Base-by-base conservation (phyloP, 805 yeast species). In the Suhomyces vadensis region DNA sequence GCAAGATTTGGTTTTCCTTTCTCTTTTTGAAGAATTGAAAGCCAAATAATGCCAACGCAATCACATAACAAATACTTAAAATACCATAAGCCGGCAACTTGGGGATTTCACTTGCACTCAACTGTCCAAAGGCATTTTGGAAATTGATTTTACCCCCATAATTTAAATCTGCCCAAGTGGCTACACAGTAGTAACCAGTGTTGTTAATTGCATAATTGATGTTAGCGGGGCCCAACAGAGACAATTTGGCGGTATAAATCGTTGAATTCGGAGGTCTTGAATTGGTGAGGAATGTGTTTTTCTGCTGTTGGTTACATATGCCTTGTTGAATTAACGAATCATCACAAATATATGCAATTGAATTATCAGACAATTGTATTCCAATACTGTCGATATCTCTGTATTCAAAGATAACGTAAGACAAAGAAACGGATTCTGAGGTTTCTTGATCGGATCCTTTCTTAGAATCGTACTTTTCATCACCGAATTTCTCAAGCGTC, bases 131-230 rank as follows among this genome's bases (percentile, higher is more conserved):
- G 3, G 98, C 87, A 67, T 91, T 94, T 69, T 89, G 94, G 67
- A 88, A 94, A 55, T 83, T 84, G 35, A 85, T 85, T n/a, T 68
- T 64, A 11, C 92, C 86, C 40, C 74, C 63, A 64, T 83, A 94
- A 16, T 69, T 71, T 35, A 62, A 61, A 9, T 61, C 56, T 13
- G 63, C 53, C 19, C 77, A 67, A 0, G 95, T 84, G 1, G 90
- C 82, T 33, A 92, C 85, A 71, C 99, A 94, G 67, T 91, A 94
- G 64, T 85, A 94, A 5, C 98, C 98, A 1, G 98, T 89, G 46
- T 76, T 74, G 45, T 74, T 69, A 35, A 94, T 80, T 3, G 73
- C 72, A 57, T 90, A 94, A 29, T 77, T 73, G 46, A 83, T 64
- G 35, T 80, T 78, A 35, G 81, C 80, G 22, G 77, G 72, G 3